Evolutionary conservation across 768 basidiomycete genomes (phyloP), one percentile per base, ranked within the genome.

Genomic region (Gymnopilus dilepis): DNA sequence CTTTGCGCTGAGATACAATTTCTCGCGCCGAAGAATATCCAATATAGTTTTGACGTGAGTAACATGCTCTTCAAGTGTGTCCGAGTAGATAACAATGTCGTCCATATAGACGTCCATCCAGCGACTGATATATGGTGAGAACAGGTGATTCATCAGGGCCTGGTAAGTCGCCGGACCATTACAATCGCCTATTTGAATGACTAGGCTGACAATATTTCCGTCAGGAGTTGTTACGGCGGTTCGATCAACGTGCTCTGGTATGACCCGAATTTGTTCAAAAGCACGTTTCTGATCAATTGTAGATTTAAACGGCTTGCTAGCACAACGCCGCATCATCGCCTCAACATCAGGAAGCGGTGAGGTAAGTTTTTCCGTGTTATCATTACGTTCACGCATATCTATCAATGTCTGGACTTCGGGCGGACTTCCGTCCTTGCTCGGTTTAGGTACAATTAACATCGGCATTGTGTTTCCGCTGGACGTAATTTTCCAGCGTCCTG

Each of bases 11-110:
- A 79, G 66, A 62, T 69, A 78, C 5, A 81, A 65, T 9, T 71
- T 56, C 2, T 70, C 60, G 9, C 68, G 47, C 1, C 69, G 34
- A 0, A 82, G 65, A 0, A 63, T 69, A 0, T 70, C 64, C 17
- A 82, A 60, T 0, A 78, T 65, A 0, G 65, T 50, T 11, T 65
- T 60, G 0, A 81, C 60, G 65, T 78, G 70, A 2, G 64, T 12
- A 0, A 72, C 57, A 55, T 81, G 78, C 0, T 78, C 79, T 15
- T 73, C 68, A 2, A 77, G 59, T 0, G 70, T 69, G 22, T 74
- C 60, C 3, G 77, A 77, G 60, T 68, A 80, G 2, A 81, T 67
- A 6, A 80, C 68, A 1, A 82, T 76, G 56, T 71, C 66, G 45
- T 70, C 69, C 2, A 70, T 53, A 28, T 70, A 70, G 13, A 68